These are phyloP conservation scores for Rhynchosporium agropyri DNA, from an alignment of 2,329 filamentous ascomycete genomes.

Conservation along the genomic window DNA sequence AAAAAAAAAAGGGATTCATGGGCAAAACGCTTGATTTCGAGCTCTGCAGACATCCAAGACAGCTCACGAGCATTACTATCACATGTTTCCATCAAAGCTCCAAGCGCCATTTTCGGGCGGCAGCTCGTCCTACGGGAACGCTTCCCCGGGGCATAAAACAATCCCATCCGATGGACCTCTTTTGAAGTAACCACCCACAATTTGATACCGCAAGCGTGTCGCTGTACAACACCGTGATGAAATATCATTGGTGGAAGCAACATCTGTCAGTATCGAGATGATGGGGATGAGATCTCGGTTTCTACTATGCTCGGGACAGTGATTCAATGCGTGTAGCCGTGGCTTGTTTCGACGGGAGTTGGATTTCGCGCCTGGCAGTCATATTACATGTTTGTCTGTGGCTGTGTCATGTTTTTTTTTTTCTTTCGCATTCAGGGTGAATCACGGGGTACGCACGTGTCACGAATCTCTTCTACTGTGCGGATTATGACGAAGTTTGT, in stretches of 20 bases:
- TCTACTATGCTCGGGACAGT: conserved; percentile 3
- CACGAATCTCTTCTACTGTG: background rate
- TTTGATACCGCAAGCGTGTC: conserved; percentile 22
- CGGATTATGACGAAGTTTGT: conserved; percentile 8
- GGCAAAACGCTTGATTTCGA: background rate
- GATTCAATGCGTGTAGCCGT: conserved; percentile 23
- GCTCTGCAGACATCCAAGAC: background rate
- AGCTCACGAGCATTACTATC: conserved; percentile 14
- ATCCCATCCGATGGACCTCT: conserved; percentile 26
- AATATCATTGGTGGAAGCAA: conserved; percentile 10
- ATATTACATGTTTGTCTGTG: background rate
- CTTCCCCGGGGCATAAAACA: conserved; percentile 20
- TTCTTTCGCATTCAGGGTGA: background rate
- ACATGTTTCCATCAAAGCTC: background rate
- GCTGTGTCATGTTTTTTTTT: background rate
- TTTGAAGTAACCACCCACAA: conserved; percentile 4
- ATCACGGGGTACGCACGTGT: background rate
- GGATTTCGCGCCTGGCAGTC: background rate
- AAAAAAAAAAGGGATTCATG: background rate
- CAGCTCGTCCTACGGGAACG: conserved; percentile 7
- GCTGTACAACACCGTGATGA: conserved; percentile 18
- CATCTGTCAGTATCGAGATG: conserved; percentile 20
- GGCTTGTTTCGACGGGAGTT: conserved; percentile 25
- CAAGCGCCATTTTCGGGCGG: background rate
- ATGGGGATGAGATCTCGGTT: conserved; percentile 17